A percentile compares a stretch with the other conserved stretches of the same genome.
Evolutionary conservation across 164 flowering plant genomes (phyloP).

Genomic region (Nymphaea thermarum): DNA sequence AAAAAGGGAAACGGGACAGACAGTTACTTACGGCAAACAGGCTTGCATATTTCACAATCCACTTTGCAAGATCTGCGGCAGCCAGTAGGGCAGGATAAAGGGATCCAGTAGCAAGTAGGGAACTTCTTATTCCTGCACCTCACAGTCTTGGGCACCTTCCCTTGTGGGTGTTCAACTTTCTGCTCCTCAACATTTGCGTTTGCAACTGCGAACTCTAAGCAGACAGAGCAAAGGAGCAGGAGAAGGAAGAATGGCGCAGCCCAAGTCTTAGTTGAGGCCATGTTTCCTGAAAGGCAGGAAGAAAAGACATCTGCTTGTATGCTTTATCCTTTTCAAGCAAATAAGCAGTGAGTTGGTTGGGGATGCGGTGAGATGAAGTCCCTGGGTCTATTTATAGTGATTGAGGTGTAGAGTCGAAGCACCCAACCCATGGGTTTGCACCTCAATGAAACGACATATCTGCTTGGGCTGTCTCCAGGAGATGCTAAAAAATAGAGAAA

Average conservation of each 20-base stretch:
- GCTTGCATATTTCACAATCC: constrained; percentile 11
- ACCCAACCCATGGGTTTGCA: too few species aligned
- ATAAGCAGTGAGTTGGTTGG: too few species aligned
- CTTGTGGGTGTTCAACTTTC: background rate
- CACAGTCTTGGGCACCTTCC: constrained; percentile 4
- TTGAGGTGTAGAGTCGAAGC: too few species aligned
- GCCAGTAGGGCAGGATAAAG: constrained; percentile 1
- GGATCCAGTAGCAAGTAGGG: constrained; percentile 3
- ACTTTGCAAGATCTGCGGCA: constrained; percentile 4
- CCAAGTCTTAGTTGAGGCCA: background rate
- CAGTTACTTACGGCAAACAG: constrained; percentile 12
- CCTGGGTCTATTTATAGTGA: too few species aligned
- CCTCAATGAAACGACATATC: too few species aligned
- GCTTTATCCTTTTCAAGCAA: too few species aligned
- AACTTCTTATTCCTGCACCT: constrained; percentile 14
- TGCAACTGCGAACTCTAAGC: background rate
- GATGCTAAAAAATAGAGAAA: too few species aligned
- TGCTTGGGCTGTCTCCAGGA: too few species aligned
- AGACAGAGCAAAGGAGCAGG: background rate
- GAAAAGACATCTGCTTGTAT: too few species aligned
- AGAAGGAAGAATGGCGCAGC: background rate
- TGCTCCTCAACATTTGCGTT: background rate
- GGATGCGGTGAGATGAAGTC: too few species aligned
- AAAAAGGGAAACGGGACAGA: too few species aligned
- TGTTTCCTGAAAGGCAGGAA: too few species aligned